Percentiles rank a stretch among this genome's conserved stretches.
phyloP scores from a whole-genome alignment of 179 eudicot species.

The Kewa caespitosa region DNA sequence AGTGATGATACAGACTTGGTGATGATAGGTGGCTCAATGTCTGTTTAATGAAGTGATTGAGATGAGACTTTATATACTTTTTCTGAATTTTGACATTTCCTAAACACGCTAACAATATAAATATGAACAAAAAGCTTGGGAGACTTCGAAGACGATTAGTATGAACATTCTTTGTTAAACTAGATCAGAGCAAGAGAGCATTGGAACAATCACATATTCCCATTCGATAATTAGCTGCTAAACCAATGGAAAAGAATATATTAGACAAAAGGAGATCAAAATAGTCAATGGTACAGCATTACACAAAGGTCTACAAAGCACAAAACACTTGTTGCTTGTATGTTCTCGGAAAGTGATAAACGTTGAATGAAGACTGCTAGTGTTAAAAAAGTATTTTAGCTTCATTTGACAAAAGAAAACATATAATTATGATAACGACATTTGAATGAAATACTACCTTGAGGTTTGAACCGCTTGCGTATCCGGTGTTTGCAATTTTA shows the following conservation, averaged over 20 bases:
- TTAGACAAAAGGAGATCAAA: too few relatives aligned
- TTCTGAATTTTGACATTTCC: too few relatives aligned
- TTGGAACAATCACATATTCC: not conserved
- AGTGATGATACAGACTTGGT: too few relatives aligned
- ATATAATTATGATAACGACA: not conserved
- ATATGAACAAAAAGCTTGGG: too few relatives aligned
- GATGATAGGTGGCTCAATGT: too few relatives aligned
- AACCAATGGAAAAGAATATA: too few relatives aligned
- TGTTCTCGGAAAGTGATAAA: slow-evolving; percentile 4
- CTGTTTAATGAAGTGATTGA: too few relatives aligned
- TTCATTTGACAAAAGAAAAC: not conserved
- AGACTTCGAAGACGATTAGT: too few relatives aligned
- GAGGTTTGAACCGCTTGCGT: not conserved
- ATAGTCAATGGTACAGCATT: not conserved
- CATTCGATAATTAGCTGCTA: not conserved
- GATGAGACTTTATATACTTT: too few relatives aligned
- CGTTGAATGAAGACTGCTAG: not conserved
- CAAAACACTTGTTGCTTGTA: not conserved
- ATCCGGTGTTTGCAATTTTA: not conserved
- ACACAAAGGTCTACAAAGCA: not conserved
- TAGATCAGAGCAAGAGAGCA: too few relatives aligned
- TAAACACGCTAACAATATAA: too few relatives aligned
- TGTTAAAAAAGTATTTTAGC: not conserved
- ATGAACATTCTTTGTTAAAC: too few relatives aligned
- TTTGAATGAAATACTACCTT: not conserved